Conservation (phyloP, 768 basidiomycete species). For the Rhizopogon rudus region DNA sequence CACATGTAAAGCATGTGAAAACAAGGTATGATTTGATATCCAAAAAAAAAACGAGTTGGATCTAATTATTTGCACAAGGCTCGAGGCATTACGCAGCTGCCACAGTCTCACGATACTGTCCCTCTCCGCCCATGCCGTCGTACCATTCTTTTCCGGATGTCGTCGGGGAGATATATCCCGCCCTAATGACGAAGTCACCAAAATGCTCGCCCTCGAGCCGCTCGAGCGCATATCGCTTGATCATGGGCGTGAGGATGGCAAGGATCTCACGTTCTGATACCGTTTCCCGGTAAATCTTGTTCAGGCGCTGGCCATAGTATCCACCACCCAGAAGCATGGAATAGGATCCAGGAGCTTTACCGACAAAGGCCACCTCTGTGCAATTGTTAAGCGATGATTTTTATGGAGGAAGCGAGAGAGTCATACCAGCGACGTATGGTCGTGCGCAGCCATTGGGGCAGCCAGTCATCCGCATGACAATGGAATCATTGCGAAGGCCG, state of each 20-base stretch:
- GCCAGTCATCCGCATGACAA: slow-evolving; percentile 99
- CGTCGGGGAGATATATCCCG: slow-evolving; percentile 85
- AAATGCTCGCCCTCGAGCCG: slow-evolving; percentile 85
- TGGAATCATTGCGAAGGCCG: slow-evolving; percentile 89
- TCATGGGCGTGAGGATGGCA: slow-evolving; percentile 86
- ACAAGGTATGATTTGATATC: too few relatives aligned
- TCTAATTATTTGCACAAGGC: too few relatives aligned
- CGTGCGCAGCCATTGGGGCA: slow-evolving; percentile 93
- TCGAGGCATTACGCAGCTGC: background rate
- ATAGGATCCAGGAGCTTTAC: slow-evolving; percentile 92
- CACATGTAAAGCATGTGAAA: too few relatives aligned
- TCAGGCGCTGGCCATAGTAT: slow-evolving; percentile 89
- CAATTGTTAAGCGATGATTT: background rate
- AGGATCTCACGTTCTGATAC: slow-evolving; percentile 92
- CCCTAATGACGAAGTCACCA: slow-evolving; percentile 92
- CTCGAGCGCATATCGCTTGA: slow-evolving; percentile 89
- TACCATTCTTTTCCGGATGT: slow-evolving; percentile 86
- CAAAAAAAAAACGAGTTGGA: too few relatives aligned
- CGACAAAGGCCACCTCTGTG: slow-evolving; percentile 91
- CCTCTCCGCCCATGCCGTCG: slow-evolving; percentile 77
- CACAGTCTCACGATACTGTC: slow-evolving; percentile 39
- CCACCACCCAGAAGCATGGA: slow-evolving; percentile 95
- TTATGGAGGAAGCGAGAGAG: background rate
- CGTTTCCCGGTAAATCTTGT: slow-evolving; percentile 92
- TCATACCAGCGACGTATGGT: slow-evolving; percentile 82